phyloP scores from a whole-genome alignment of 2,329 filamentous ascomycete species.

The Cercospora nicotianae region DNA sequence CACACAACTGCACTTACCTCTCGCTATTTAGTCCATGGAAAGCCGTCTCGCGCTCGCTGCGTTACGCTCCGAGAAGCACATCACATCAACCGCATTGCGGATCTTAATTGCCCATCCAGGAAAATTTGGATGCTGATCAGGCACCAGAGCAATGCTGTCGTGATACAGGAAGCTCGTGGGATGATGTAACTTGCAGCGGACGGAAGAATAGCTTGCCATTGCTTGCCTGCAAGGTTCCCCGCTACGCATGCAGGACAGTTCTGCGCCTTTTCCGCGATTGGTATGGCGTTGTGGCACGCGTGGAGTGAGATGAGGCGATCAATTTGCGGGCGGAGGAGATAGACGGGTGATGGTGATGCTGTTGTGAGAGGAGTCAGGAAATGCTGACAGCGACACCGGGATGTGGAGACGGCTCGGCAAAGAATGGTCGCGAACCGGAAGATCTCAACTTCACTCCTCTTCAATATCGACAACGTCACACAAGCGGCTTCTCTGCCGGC shows the following conservation, averaged over 20 bases:
- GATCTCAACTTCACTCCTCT: not conserved
- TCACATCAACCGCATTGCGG: conserved; percentile 2
- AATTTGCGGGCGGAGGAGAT: not conserved
- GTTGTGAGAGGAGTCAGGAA: not conserved
- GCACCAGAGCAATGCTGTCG: conserved; percentile 12
- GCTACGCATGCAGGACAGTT: conserved; percentile 13
- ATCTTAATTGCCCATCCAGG: conserved; percentile 13
- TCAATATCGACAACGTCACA: not conserved
- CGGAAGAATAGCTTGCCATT: conserved; percentile 18
- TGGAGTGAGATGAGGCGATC: not conserved
- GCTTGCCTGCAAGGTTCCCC: conserved; percentile 17
- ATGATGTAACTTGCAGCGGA: conserved; percentile 12
- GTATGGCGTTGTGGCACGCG: not conserved
- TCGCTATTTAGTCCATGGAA: not conserved
- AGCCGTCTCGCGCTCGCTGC: conserved; percentile 15
- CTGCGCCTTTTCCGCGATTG: not conserved
- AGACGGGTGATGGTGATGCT: not conserved
- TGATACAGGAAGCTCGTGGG: conserved; percentile 13
- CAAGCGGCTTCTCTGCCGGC: not conserved
- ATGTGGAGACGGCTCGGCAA: conserved; percentile 5
- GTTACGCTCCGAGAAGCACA: conserved; percentile 15
- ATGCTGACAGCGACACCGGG: not conserved
- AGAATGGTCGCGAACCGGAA: not conserved
- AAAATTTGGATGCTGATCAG: conserved; percentile 23
- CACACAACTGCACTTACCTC: not conserved